Base-by-base conservation (phyloP, 441 rosid species). In the Dalechampia spathulata region DNA sequence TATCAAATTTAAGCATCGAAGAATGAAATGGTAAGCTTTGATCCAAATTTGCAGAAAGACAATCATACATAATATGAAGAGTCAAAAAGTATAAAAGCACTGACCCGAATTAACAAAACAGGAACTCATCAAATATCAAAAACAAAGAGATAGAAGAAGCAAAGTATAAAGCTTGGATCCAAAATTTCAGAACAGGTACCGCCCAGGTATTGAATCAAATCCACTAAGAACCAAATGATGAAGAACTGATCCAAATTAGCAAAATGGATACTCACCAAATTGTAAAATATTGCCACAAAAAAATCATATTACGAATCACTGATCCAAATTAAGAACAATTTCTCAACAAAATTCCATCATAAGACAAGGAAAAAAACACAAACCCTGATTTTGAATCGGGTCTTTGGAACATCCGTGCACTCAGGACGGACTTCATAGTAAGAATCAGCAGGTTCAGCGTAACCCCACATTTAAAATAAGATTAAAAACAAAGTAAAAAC, bases 361-460 rank as follows among this genome's bases (percentile, higher is more conserved):
- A 4, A 63, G 50, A 53, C 0, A 38, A 38, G 1, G 1, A 47
- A 40, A 43, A 15, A 8, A 39, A 43, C 7, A 42, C 80, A 50
- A 62, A 90, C 97, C 87, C 72, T 86, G 81, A 90, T 90, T 69
- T 80, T 86, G 79, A 90, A 90, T 76, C 75, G 75, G 68, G 93
- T 73, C 56, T 73, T 85, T 26, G 95, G 93, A 55, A 85, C 96
- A 72, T 90, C 92, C 32, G 80, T 80, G 78, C 96, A 90, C 45
- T 90, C 95, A 47, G 92, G 83, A 32, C 96, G 83, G 73, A 90
- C 90, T 82, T 69, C 69, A 49, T 90, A 90, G 70, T 80, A 90
- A 72, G 92, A 80, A 78, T 90, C 98, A 45, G 88, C 83, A 43
- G 92, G 83, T 48, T 80, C 83, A 2, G 71, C 42, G 30, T 66